A percentile compares a stretch with the other conserved stretches of the same genome.
phyloP scores from a whole-genome alignment of 2,329 filamentous ascomycete species.

The Daldinia sp. region DNA sequence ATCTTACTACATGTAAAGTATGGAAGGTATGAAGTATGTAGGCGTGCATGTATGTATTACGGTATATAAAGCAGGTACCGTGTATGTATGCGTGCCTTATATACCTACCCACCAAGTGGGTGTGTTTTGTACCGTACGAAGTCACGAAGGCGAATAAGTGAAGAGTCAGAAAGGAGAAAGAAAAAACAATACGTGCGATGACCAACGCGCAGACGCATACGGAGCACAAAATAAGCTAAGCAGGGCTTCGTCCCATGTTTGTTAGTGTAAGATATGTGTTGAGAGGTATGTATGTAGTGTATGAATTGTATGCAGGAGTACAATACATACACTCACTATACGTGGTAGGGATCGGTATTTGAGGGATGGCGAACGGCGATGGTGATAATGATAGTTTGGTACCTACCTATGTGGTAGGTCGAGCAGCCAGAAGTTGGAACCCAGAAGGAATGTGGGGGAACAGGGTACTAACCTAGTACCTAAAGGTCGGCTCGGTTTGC shows the following conservation, averaged over 20 bases:
- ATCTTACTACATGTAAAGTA: constrained; percentile 22
- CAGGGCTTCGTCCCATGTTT: neutral
- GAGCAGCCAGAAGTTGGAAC: neutral
- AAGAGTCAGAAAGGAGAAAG: neutral
- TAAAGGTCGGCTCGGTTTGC: neutral
- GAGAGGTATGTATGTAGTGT: too few relatives aligned
- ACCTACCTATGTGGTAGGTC: neutral
- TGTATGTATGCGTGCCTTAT: neutral
- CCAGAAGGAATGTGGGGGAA: constrained; percentile 24
- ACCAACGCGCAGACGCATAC: neutral
- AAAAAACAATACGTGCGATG: neutral
- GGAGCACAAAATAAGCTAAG: neutral
- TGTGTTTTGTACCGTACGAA: neutral
- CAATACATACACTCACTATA: neutral
- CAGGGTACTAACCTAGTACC: neutral
- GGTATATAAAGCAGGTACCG: neutral
- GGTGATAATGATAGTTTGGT: neutral
- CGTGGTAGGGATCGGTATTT: neutral
- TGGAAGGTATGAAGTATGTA: constrained; percentile 12
- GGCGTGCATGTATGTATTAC: neutral
- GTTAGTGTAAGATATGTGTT: too few relatives aligned
- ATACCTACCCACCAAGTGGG: neutral
- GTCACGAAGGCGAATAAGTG: neutral
- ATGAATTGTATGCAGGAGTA: too few relatives aligned
- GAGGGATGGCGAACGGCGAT: neutral